Percentiles rank a stretch among this genome's conserved stretches.
phyloP scores from a whole-genome alignment of 2,329 filamentous ascomycete species.

The Epichloe amarillans region DNA sequence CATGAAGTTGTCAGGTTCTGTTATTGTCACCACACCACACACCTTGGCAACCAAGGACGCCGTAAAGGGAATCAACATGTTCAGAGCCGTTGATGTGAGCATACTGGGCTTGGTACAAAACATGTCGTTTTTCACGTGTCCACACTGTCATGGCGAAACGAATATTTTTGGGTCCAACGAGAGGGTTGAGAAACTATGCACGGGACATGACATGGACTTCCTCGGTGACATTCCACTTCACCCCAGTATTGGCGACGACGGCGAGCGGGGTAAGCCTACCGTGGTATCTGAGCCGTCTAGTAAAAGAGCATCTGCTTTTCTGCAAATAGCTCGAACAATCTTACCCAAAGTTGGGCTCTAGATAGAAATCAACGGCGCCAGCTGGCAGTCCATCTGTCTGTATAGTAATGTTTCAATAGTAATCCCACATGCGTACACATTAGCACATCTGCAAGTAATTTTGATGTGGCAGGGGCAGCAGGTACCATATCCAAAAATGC shows the following conservation, averaged over 20 bases:
- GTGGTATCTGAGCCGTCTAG: constrained; percentile 77
- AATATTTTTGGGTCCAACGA: constrained; percentile 60
- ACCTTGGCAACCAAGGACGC: constrained; percentile 87
- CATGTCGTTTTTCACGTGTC: constrained; percentile 76
- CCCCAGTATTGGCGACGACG: constrained; percentile 73
- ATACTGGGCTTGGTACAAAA: constrained; percentile 84
- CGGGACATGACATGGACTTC: constrained; percentile 61
- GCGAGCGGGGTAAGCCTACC: constrained; percentile 76
- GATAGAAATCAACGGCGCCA: neutral
- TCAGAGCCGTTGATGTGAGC: constrained; percentile 69
- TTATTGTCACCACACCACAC: constrained; percentile 89
- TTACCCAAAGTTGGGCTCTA: constrained; percentile 28
- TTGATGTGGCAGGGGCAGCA: neutral
- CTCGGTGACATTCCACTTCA: constrained; percentile 84
- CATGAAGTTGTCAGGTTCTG: constrained; percentile 37
- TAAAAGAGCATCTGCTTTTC: constrained; percentile 57
- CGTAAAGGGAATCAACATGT: constrained; percentile 84
- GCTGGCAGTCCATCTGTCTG: neutral
- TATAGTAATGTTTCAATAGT: constrained; percentile 1
- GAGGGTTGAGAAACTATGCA: constrained; percentile 55
- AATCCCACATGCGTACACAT: neutral
- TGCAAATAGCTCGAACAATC: constrained; percentile 50
- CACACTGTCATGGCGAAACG: constrained; percentile 60
- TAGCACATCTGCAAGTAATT: constrained; percentile 1
- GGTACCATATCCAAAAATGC: constrained; percentile 3